Base-by-base conservation (phyloP, 768 basidiomycete genomes). In the Mycena chlorophos region DNA sequence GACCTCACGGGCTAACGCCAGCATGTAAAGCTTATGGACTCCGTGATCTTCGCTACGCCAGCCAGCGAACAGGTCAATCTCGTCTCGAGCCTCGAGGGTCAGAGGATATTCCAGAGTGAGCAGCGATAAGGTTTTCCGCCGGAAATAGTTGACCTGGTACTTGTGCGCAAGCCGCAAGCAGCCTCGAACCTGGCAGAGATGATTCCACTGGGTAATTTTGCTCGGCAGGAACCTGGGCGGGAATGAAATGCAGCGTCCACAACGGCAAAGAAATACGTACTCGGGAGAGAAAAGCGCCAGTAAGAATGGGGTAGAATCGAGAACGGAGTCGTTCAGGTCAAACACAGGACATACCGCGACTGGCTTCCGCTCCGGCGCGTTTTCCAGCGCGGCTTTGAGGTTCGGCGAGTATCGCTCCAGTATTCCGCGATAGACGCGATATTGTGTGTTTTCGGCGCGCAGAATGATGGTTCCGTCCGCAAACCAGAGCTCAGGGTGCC, bases 331-430 rank as follows among this genome's bases (percentile, higher is more conserved):
- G n/a, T n/a, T n/a, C n/a, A n/a, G n/a, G n/a, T n/a, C n/a, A n/a
- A n/a, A n/a, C n/a, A n/a, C n/a, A n/a, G n/a, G n/a, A n/a, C n/a
- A n/a, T n/a, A n/a, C n/a, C n/a, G n/a, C 63, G 63, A 29, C 57
- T 60, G 27, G 57, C 66, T 19, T 67, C 63, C 29, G 60, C 63
- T 3, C 49, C 31, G 60, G 53, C 14, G 65, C 60, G 34, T 63
- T 31, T 3, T 55, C 28, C 2, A 54, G 52, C 52, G 48, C 48
- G 40, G 46, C 52, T 29, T 17, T 12, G 34, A 54, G 39, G n/a
- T 48, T 46, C 17, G 53, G 25, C 8, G 53, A 54, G 5, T 22
- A 37, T 27, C n/a, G 16, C 2, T 29, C 30, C 20, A 54, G 28
- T 3, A 55, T 8, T 2, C 23, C 54, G 12, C 54, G 54, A 22